phyloP scores from a whole-genome alignment of 179 eudicot genomes.

The Amaranthus tricolor region DNA sequence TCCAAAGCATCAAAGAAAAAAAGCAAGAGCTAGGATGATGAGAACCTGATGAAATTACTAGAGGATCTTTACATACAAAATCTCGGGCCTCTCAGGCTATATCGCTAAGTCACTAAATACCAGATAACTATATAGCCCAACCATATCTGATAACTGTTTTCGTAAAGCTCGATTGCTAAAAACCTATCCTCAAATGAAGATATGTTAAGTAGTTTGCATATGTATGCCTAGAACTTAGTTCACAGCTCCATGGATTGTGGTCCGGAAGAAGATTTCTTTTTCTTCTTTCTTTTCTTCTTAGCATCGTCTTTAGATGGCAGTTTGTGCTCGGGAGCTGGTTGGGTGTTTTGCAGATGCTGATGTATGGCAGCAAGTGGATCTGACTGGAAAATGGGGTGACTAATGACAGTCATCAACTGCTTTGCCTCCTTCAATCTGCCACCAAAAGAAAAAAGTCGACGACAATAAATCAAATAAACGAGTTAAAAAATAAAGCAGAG shows the following conservation, averaged over 20 bases:
- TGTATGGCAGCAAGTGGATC: constrained; percentile 79
- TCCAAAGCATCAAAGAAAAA: not conserved
- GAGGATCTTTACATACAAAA: constrained; percentile 1
- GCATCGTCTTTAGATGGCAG: constrained; percentile 31
- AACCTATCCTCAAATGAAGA: not conserved
- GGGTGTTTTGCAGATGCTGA: constrained; percentile 74
- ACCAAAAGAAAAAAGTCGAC: not conserved
- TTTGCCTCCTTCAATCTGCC: constrained; percentile 69
- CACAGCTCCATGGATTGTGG: constrained; percentile 64
- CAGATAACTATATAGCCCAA: not conserved
- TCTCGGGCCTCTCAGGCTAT: not conserved
- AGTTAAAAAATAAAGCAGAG: not conserved
- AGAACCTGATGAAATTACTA: not conserved
- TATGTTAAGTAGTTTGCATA: not conserved
- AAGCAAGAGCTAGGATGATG: not conserved
- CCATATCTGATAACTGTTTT: not conserved
- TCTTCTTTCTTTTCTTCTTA: constrained; percentile 49
- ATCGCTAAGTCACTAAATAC: not conserved
- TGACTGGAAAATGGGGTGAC: constrained; percentile 54
- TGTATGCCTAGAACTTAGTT: constrained; percentile 1
- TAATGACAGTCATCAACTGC: constrained; percentile 53
- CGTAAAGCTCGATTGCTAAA: not conserved
- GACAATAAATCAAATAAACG: constrained; percentile 6
- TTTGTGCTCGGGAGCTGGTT: constrained; percentile 55
- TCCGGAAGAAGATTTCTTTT: constrained; percentile 42